Percentiles rank a stretch among this genome's conserved stretches.
Conservation (phyloP, 1,139 yeast species). For the Magnusiomyces suaveolens region DNA sequence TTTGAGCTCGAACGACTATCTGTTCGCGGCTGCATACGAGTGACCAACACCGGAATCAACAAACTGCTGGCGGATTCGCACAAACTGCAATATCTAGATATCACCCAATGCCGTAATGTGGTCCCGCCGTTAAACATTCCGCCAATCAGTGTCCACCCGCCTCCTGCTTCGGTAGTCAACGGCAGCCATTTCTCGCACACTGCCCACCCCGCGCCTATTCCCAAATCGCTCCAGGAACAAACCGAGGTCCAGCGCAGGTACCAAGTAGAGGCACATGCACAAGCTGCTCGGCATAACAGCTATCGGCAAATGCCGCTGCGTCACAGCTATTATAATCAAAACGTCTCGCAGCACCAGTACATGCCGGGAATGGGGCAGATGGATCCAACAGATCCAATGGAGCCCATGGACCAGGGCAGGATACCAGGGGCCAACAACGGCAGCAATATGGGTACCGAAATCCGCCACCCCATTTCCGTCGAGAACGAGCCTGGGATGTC, state of each 20-base stretch:
- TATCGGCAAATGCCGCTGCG: neutral
- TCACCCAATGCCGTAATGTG: constrained; percentile 62
- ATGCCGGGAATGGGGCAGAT: neutral
- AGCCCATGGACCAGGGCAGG: too few species aligned
- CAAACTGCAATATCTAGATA: constrained; percentile 46
- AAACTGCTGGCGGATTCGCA: constrained; percentile 47
- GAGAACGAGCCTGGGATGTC: too few species aligned
- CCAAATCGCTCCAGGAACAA: neutral
- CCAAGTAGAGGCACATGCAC: neutral
- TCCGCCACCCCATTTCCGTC: too few species aligned
- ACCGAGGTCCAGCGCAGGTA: neutral
- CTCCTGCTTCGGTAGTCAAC: neutral
- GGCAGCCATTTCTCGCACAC: constrained; percentile 2
- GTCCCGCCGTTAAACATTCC: neutral
- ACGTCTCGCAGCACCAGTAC: neutral
- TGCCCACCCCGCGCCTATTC: constrained; percentile 1
- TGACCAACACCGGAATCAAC: constrained; percentile 66
- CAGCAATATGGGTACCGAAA: too few species aligned
- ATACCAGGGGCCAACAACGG: too few species aligned
- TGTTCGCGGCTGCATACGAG: constrained; percentile 63
- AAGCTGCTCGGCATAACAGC: neutral
- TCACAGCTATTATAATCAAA: neutral
- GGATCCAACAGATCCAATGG: too few species aligned
- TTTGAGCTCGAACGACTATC: constrained; percentile 40
- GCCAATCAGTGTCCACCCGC: neutral